Evolutionary conservation across 2,329 filamentous ascomycete genomes (phyloP), one percentile per base, ranked within the genome.

Genomic region (Hirsutella thompsonii): DNA sequence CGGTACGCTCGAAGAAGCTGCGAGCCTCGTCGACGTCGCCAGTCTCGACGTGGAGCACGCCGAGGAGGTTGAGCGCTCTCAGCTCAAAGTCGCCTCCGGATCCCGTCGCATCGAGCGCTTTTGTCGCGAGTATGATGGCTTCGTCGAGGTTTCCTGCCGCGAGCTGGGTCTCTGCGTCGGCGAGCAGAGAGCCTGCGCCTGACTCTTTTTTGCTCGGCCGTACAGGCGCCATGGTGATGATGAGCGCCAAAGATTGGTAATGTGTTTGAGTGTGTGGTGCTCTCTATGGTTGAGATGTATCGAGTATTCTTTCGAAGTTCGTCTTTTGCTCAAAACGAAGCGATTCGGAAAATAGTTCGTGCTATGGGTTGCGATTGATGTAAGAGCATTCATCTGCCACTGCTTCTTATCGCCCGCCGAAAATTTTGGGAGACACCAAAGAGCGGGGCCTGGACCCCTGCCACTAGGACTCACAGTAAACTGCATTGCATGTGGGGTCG

Each of bases 21-120:
- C 82, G 72, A 34, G 90, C 90, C 14, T 74, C 66, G 40, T 90
- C 82, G 41, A 84, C 70, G 36, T 95, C 85, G 46, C 92, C 89
- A 3, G 85, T 63, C 56, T 94, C 87, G 42, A 94, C 72, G 52
- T 79, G 72, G 53, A 93, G 86, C 53, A 93, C 84, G 41, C 83
- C 89, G 19, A 92, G 71, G 28, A 94, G 66, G 49, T 82, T 85
- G 38, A 89, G 64, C 1, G 83, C 82, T 10, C 79, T 70, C 14
- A 86, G 67, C 36, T 74, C 71, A 47, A 63, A 63, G 39, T 70
- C 68, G 48, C 70, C 68, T 32, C 60, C 63, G 13, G 57, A 48
- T 3, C 66, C 66, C 3, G 67, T 66, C 9, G 55, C 50, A 8
- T 65, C 59, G 29, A 70, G 63, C 2, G 69, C 70, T 20, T 59